Percentiles rank a stretch among this genome's conserved stretches.
Conservation (phyloP, 192 early-diverging fungal genomes). For the Dissophora ornata region DNA sequence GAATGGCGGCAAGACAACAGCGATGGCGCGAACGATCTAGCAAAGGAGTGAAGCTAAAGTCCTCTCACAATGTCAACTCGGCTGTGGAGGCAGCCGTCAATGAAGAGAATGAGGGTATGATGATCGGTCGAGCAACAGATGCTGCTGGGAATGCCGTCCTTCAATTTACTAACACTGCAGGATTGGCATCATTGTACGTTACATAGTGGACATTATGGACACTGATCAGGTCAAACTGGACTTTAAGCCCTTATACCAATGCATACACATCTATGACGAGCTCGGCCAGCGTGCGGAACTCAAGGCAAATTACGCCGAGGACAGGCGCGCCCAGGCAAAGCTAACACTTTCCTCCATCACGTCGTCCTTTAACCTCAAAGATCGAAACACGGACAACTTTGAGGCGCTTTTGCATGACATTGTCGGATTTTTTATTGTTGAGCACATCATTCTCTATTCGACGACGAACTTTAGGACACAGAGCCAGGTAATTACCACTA, state of each 20-base stretch:
- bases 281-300: constrained; percentile 90
- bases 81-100: constrained; percentile 85
- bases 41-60: constrained; percentile 58
- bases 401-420: constrained; percentile 87
- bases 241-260: constrained; percentile 95
- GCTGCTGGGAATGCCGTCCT: no score
- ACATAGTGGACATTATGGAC: constrained; percentile 71
- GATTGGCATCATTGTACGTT: no score
- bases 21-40: constrained; percentile 61
- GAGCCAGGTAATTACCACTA: constrained; percentile 58
- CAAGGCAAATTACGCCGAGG: constrained; percentile 88
- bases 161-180: no score
- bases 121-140: no score
- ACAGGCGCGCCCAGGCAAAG: constrained; percentile 89
- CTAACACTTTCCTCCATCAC: constrained; percentile 74
- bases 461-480: constrained; percentile 92
- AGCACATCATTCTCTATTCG: constrained; percentile 87
- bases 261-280: constrained; percentile 95
- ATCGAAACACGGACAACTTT: constrained; percentile 74
- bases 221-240: constrained; percentile 84
- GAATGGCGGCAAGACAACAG: constrained; percentile 77
- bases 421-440: constrained; percentile 97
- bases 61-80: constrained; percentile 75
- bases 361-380: constrained; percentile 74
- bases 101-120: constrained; percentile 84